Conservation (phyloP, 805 yeast species). For the Candida sphagnicola region DNA sequence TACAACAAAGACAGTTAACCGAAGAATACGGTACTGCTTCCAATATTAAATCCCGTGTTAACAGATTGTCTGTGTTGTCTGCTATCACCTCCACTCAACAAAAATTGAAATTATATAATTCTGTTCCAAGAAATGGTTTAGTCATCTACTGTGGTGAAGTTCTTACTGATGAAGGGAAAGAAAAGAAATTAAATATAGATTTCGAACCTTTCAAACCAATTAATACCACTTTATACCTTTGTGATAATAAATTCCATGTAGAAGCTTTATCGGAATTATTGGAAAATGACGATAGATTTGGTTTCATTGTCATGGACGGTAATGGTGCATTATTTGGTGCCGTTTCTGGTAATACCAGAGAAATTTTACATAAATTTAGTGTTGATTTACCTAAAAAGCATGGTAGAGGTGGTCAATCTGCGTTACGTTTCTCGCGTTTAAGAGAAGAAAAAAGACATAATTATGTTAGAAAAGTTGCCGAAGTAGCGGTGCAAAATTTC, state of each 20-base stretch:
- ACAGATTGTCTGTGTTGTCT: conserved; percentile 88
- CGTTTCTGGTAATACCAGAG: conserved; percentile 94
- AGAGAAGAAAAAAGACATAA: conserved; percentile 99
- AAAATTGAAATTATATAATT: conserved; percentile 82
- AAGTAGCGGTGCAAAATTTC: conserved; percentile 95
- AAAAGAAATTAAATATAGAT: conserved; percentile 92
- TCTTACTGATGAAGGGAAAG: conserved; percentile 94
- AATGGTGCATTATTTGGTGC: conserved; percentile 96
- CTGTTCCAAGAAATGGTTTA: conserved; percentile 91
- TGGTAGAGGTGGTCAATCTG: conserved; percentile 99
- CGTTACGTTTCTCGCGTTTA: conserved; percentile 96
- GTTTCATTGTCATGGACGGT: conserved; percentile 99
- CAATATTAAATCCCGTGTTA: conserved; percentile 95
- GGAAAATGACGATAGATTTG: conserved; percentile 94
- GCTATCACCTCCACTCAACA: conserved; percentile 99
- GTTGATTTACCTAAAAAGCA: conserved; percentile 99
- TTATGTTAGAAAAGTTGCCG: conserved; percentile 97
- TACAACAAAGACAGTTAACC: conserved; percentile 84
- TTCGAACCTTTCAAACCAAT: conserved; percentile 99
- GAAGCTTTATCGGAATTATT: conserved; percentile 92
- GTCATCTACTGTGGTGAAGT: conserved; percentile 99
- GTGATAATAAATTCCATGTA: conserved; percentile 98
- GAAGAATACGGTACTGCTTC: conserved; percentile 99
- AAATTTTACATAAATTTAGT: conserved; percentile 87
- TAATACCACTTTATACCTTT: conserved; percentile 88